Conservation (phyloP, 495 filamentous ascomycete genomes). For the Penicillium canescens region DNA sequence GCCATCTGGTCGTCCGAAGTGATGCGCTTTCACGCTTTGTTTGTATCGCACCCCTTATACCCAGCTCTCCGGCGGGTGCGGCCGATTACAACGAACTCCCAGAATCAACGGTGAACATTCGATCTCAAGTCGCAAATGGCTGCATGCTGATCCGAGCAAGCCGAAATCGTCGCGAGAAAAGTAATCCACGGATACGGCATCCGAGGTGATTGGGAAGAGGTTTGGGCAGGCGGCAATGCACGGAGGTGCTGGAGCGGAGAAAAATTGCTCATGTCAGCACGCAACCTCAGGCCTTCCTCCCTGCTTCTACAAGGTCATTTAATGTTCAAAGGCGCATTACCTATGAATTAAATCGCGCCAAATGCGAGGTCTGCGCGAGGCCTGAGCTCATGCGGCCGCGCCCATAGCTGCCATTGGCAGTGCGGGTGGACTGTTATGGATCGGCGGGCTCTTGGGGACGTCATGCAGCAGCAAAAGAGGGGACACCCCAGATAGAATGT, state of each 20-base stretch:
- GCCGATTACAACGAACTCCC: conserved; percentile 13
- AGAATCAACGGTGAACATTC: conserved; percentile 11
- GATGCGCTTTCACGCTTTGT: conserved; percentile 5
- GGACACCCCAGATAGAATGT: conserved; percentile 15
- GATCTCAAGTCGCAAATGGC: conserved; percentile 16
- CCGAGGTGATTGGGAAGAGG: conserved; percentile 11
- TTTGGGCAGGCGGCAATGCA: conserved; percentile 11
- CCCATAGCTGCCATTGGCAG: conserved; percentile 14
- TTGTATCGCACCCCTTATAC: conserved; percentile 12
- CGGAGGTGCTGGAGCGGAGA: conserved; percentile 23
- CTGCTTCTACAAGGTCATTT: conserved; percentile 7
- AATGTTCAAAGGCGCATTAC: neutral
- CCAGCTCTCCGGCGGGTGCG: conserved; percentile 11
- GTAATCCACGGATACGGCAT: conserved; percentile 4
- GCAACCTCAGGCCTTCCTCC: conserved; percentile 3
- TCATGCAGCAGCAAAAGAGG: conserved; percentile 20
- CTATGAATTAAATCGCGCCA: conserved; percentile 3
- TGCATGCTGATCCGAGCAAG: conserved; percentile 14
- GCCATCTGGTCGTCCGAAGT: conserved; percentile 16
- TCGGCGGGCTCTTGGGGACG: conserved; percentile 17
- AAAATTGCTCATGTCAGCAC: conserved; percentile 28
- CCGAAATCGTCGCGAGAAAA: neutral
- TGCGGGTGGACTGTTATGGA: conserved; percentile 5
- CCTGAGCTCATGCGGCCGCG: conserved; percentile 11
- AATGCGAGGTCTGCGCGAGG: conserved; percentile 7